Conservation (phyloP, 495 filamentous ascomycete species). For the Aspergillus olivimuriae region DNA sequence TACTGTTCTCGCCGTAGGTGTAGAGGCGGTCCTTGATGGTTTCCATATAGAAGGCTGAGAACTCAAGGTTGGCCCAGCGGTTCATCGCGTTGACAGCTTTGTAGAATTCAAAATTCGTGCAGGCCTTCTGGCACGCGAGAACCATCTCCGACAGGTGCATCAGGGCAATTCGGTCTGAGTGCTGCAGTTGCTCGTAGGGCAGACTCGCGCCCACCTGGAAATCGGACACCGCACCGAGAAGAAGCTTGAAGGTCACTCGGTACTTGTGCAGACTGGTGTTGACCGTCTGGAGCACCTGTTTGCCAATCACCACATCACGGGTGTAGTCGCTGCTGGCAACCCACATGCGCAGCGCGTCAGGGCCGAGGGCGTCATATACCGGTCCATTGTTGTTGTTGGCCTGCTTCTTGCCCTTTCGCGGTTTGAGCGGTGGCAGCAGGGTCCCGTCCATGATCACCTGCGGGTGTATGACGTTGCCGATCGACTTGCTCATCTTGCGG, state of each 20-base stretch:
- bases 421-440: slow-evolving; percentile 54
- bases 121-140: slow-evolving; percentile 52
- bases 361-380: slow-evolving; percentile 55
- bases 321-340: slow-evolving; percentile 88
- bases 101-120: slow-evolving; percentile 72
- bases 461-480: slow-evolving; percentile 84
- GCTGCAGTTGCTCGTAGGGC: slow-evolving; percentile 37
- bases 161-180: slow-evolving; percentile 69
- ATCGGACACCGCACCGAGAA: slow-evolving; percentile 71
- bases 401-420: slow-evolving; percentile 48
- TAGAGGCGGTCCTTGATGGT: slow-evolving; percentile 86
- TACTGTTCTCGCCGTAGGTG: slow-evolving; percentile 57
- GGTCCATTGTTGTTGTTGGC: slow-evolving; percentile 40
- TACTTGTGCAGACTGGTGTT: slow-evolving; percentile 76
- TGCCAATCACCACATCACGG: slow-evolving; percentile 71
- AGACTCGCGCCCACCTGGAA: slow-evolving; percentile 38
- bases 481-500: slow-evolving; percentile 96
- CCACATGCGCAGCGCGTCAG: slow-evolving; percentile 90
- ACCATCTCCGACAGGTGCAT: slow-evolving; percentile 61
- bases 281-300: slow-evolving; percentile 64
- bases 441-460: slow-evolving; percentile 77
- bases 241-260: slow-evolving; percentile 78
- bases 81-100: slow-evolving; percentile 68
- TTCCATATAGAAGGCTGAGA: slow-evolving; percentile 93
- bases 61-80: slow-evolving; percentile 69